Evolutionary conservation across 2,329 filamentous ascomycete species (phyloP), one percentile per base, ranked within the genome.

Genomic region (Nothophaeocryptopus gaeumannii): DNA sequence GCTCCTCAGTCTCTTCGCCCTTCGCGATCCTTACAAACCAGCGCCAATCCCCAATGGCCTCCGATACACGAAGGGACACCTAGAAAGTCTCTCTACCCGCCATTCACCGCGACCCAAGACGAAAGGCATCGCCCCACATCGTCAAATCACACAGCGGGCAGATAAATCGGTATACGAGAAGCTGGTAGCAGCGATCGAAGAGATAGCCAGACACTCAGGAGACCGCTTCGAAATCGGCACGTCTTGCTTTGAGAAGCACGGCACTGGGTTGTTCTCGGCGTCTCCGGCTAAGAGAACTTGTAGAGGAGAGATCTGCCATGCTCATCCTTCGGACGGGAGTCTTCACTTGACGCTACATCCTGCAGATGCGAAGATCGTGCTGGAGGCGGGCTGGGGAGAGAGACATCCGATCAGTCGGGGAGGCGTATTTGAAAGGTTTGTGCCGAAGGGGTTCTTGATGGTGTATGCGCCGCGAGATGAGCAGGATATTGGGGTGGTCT

Each of bases 301-400:
- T 60, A 81, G 85, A 58, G 88, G 88, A n/a, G 89, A 95, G 70
- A 80, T 95, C 37, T 86, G 82, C 61, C 89, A 95, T 67, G 81
- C 89, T 9, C 89, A 95, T 69, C 80, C 84, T 41, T 83, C 78
- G 16, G 89, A 93, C 58, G 80, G 85, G 52, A 86, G 83, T 3
- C 75, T 93, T 78, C 89, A 95, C 68, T 75, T 93, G 71, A 88
- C 83, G 41, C 76, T 95, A 45, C 88, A 93, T 63, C 88, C 88
- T 0, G 80, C 85, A 36, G 89, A 95, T 64, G 87, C 86, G 44
- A 81, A 77, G 60, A 74, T 85, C 44, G 78, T 93, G 13, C 71
- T 95, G 16, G 78, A 84, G 58, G 83, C 82, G 54, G 87, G 88
- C 1, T 95, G 89, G 89, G 90, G 86, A 1, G 83, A 95, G 71